A percentile compares a stretch with the other conserved stretches of the same genome.
Conservation (phyloP, 2,329 filamentous ascomycete genomes). For the Elsinoe arachidis region DNA sequence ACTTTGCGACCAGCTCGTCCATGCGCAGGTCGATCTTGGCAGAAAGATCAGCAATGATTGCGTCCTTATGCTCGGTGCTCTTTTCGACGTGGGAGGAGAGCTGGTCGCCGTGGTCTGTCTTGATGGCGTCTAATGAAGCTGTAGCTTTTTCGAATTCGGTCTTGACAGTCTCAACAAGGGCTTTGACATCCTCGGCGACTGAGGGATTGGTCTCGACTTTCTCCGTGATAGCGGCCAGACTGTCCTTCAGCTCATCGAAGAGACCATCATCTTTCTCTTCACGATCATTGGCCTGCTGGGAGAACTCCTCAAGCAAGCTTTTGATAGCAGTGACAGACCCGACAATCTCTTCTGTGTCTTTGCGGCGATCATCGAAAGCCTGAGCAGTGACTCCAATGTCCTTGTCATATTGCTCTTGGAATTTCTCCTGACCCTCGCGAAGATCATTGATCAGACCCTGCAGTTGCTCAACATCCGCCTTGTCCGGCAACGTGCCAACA, state of each 20-base stretch:
- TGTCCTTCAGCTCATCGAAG: constrained; percentile 37
- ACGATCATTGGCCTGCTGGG: constrained; percentile 64
- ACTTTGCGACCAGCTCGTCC: constrained; percentile 71
- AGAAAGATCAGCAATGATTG: constrained; percentile 45
- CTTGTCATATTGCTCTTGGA: constrained; percentile 64
- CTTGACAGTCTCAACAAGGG: constrained; percentile 64
- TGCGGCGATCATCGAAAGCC: constrained; percentile 73
- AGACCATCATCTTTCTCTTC: constrained; percentile 59
- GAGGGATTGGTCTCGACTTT: constrained; percentile 45
- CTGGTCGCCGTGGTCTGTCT: constrained; percentile 64
- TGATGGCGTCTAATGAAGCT: constrained; percentile 67
- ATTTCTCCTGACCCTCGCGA: constrained; percentile 52
- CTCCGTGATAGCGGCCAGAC: constrained; percentile 62
- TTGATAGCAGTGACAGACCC: constrained; percentile 75
- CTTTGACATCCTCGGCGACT: constrained; percentile 43
- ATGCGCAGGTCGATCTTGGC: constrained; percentile 67
- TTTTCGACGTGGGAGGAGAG: constrained; percentile 48
- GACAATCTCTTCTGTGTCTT: constrained; percentile 69
- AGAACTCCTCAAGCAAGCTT: constrained; percentile 66
- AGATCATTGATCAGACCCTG: constrained; percentile 42
- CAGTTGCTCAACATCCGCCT: constrained; percentile 65
- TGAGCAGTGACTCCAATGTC: constrained; percentile 68
- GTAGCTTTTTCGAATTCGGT: constrained; percentile 81
- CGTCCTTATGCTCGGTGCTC: constrained; percentile 50
- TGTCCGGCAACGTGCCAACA: constrained; percentile 61